These are phyloP conservation scores for Penicillium cinerascens DNA, from an alignment of 495 filamentous ascomycete genomes.

Conservation along the genomic window DNA sequence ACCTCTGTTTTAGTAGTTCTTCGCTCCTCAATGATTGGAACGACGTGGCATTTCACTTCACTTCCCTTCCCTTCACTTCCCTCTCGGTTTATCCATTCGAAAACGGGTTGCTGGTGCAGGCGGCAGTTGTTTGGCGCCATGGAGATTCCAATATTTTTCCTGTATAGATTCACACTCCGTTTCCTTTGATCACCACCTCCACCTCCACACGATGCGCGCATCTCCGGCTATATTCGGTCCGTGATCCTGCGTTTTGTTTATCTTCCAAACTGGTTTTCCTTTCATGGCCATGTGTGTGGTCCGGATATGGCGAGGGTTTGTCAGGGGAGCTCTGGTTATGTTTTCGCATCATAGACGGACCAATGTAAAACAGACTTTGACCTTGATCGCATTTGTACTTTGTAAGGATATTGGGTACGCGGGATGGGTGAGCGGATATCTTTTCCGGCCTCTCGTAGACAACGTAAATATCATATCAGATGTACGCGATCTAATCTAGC, in stretches of 20 bases:
- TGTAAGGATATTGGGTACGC: neutral
- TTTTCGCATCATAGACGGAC: slow-evolving; percentile 45
- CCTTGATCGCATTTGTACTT: slow-evolving; percentile 7
- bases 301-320: slow-evolving; percentile 17
- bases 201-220: slow-evolving; percentile 26
- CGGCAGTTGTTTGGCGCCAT: slow-evolving; percentile 43
- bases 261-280: slow-evolving; percentile 27
- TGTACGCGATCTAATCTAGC: neutral
- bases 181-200: slow-evolving; percentile 26
- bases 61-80: too few relatives aligned
- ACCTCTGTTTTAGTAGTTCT: slow-evolving; percentile 49
- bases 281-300: slow-evolving; percentile 24
- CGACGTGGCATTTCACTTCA: slow-evolving; percentile 31
- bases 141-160: slow-evolving; percentile 32
- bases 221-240: slow-evolving; percentile 30
- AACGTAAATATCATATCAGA: too few relatives aligned
- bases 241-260: slow-evolving; percentile 22
- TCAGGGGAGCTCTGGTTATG: slow-evolving; percentile 33
- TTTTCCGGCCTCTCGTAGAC: neutral
- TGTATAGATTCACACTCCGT: slow-evolving; percentile 47
- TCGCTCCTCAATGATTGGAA: slow-evolving; percentile 32
- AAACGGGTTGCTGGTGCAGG: slow-evolving; percentile 34
- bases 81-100: slow-evolving; percentile 30
- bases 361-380: slow-evolving; percentile 45
- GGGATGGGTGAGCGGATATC: neutral